phyloP scores from a whole-genome alignment of 73 alveolate species.

The Paramecium sexaurelia region DNA sequence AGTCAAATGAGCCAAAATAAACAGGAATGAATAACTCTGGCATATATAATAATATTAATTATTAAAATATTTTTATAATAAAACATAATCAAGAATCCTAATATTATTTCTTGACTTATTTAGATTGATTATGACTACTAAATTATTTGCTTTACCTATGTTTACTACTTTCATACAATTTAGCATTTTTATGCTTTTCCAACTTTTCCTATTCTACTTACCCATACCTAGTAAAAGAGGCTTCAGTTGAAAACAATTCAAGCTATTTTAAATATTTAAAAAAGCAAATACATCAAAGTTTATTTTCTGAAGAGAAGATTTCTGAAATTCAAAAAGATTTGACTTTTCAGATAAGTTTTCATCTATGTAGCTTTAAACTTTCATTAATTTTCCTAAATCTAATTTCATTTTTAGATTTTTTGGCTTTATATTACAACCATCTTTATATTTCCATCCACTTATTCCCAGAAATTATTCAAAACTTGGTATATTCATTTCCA shows the following conservation, averaged over 20 bases:
- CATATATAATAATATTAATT: neutral
- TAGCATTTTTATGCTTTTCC: neutral
- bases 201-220: neutral
- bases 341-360: neutral
- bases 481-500: neutral
- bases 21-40: slow-evolving; percentile 38
- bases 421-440: neutral
- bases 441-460: slow-evolving; percentile 33
- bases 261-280: neutral
- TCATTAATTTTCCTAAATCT: slow-evolving; percentile 37
- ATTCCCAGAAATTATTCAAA: neutral
- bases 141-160: neutral
- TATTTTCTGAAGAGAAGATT: neutral
- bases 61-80: neutral
- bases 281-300: neutral
- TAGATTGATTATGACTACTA: neutral
- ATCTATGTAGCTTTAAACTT: neutral
- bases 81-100: neutral
- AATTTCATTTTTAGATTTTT: neutral
- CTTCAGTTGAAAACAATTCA: neutral
- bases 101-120: neutral
- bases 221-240: neutral
- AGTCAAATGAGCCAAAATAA: neutral
- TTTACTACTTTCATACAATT: neutral
- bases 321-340: neutral